Evolutionary conservation across 2,329 filamentous ascomycete genomes (phyloP), one percentile per base, ranked within the genome.

Genomic region (Fusarium compactum): DNA sequence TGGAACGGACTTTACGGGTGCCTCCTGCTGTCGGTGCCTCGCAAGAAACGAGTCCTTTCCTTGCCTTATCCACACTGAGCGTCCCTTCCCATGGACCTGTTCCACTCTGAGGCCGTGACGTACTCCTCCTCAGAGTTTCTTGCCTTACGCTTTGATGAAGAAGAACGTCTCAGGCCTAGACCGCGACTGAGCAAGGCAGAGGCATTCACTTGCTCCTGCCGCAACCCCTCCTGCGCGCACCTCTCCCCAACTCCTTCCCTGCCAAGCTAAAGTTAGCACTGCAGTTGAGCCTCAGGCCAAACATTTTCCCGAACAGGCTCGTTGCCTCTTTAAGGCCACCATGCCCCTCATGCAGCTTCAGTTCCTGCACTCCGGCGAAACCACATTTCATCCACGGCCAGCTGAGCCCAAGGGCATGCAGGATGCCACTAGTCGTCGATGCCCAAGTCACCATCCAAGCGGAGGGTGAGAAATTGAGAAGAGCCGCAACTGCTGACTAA

Each of bases 301-400:
- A 4, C 0, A 8, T 20, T 6, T 18, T 15, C 2, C 8, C 8
- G 2, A 0, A 16, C 8, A 20, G 24, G 16, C 0, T 1, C 4
- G 16, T 11, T 34, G 47, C 30, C 20, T 51, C 24, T 15, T 18
- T 18, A n/a, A 51, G 47, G 47, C 47, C 11, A 34, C 16, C 47
- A 10, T 18, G 11, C 20, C 29, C 6, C 29, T 51, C 16, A 34
- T 8, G 30, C 11, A 24, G 7, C 8, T 0, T 18, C 30, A 14
- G 11, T 20, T 12, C 16, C 11, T 2, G 11, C 46, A 48, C 27
- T 1, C 27, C 12, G 14, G 4, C 18, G 2, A 30, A 30, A 11
- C 5, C 11, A 8, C 3, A 6, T 12, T n/a, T 12, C 12, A 7
- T 5, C 5, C 20, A 15, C n/a, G 4, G 8, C 30, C 2, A 34